phyloP scores from a whole-genome alignment of 2,329 filamentous ascomycete species.

The Cercospora zeina region DNA sequence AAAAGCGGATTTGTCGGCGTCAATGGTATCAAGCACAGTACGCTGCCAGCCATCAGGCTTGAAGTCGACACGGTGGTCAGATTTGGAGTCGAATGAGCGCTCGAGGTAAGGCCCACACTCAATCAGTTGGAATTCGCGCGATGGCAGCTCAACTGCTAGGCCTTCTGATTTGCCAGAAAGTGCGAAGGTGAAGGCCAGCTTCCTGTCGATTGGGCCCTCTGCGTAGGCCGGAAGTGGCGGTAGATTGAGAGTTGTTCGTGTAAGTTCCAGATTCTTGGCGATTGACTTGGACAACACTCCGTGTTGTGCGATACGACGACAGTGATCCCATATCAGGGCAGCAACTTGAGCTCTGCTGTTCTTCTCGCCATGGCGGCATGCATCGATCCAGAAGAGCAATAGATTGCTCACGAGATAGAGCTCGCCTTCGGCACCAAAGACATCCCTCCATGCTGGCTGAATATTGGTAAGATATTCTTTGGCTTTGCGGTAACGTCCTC shows the following conservation, averaged over 20 bases:
- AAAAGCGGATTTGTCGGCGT: slow-evolving; percentile 68
- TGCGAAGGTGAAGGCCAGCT: slow-evolving; percentile 50
- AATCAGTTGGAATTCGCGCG: slow-evolving; percentile 65
- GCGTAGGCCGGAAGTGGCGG: slow-evolving; percentile 39
- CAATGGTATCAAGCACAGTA: slow-evolving; percentile 70
- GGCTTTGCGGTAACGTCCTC: slow-evolving; percentile 52
- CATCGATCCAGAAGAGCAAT: slow-evolving; percentile 51
- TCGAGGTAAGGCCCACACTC: slow-evolving; percentile 74
- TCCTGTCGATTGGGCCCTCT: slow-evolving; percentile 30
- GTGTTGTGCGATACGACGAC: slow-evolving; percentile 43
- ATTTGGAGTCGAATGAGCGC: slow-evolving; percentile 67
- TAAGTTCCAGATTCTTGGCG: slow-evolving; percentile 39
- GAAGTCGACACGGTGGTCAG: slow-evolving; percentile 70
- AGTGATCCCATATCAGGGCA: slow-evolving; percentile 51
- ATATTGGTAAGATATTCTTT: slow-evolving; percentile 52
- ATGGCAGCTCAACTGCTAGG: slow-evolving; percentile 41
- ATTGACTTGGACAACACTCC: slow-evolving; percentile 48
- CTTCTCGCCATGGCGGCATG: slow-evolving; percentile 41
- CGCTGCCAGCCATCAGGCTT: slow-evolving; percentile 76
- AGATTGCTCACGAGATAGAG: slow-evolving; percentile 54
- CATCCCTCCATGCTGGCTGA: slow-evolving; percentile 43
- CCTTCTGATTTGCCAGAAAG: slow-evolving; percentile 36
- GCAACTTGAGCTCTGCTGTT: slow-evolving; percentile 45
- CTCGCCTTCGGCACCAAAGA: slow-evolving; percentile 50
- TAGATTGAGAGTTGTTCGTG: slow-evolving; percentile 44